phyloP scores from a whole-genome alignment of 257 asterid species.

The Przewalskia tangutica region DNA sequence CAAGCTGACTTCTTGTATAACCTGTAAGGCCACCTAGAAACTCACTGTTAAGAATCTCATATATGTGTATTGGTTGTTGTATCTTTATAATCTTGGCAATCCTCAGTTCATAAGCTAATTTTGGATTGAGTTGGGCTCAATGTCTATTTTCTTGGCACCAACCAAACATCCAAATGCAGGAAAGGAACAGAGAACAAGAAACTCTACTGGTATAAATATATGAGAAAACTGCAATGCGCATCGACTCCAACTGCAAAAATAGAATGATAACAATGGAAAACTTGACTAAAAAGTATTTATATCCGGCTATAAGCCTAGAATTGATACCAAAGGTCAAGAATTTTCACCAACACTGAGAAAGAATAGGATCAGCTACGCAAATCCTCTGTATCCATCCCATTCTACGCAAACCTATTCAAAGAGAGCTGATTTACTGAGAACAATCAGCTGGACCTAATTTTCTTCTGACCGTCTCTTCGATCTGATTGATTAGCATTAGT shows the following conservation, averaged over 20 bases:
- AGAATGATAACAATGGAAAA: not conserved
- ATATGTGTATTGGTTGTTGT: not conserved
- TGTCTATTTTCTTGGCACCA: not conserved
- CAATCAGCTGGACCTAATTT: constrained; percentile 15
- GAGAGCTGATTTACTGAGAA: not conserved
- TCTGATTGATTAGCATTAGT: constrained; percentile 25
- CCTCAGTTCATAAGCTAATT: not conserved
- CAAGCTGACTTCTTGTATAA: too few relatives aligned
- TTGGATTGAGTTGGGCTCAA: not conserved
- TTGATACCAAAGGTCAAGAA: not conserved
- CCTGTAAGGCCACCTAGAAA: too few relatives aligned
- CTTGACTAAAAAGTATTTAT: not conserved
- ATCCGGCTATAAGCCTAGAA: not conserved
- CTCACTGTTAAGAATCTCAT: not conserved
- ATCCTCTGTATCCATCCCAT: not conserved
- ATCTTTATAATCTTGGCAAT: not conserved
- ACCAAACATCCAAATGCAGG: not conserved
- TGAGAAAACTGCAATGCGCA: not conserved
- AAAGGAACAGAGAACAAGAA: not conserved
- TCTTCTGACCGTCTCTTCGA: constrained; percentile 26
- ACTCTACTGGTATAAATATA: not conserved
- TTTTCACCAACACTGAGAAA: not conserved
- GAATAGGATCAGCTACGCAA: not conserved
- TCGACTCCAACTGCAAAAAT: not conserved
- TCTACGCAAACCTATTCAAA: not conserved